These are phyloP conservation scores for Amauroascus verrucosus DNA, from an alignment of 2,329 filamentous ascomycete genomes.

Conservation along the genomic window DNA sequence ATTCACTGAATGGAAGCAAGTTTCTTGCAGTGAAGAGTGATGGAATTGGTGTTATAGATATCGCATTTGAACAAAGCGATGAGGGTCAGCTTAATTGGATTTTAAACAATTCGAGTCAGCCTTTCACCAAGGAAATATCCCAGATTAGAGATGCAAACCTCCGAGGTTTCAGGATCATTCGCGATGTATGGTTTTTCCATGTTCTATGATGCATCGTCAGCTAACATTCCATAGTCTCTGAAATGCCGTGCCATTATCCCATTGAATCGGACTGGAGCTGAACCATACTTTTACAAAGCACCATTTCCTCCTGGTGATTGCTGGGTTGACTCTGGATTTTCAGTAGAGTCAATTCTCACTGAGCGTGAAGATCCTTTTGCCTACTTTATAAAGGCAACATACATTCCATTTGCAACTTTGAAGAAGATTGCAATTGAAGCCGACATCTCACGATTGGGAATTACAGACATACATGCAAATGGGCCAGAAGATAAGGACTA, in stretches of 20 bases:
- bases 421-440: conserved; percentile 5
- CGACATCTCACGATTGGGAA: neutral
- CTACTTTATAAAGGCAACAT: conserved; percentile 13
- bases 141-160: conserved; percentile 1
- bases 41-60: neutral
- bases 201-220: neutral
- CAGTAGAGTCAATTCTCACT: conserved; percentile 7
- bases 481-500: neutral
- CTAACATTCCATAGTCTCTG: neutral
- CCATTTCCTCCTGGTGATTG: conserved; percentile 8
- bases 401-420: conserved; percentile 13
- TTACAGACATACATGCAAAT: neutral
- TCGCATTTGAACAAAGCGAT: neutral
- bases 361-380: neutral
- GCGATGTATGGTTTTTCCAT: conserved; percentile 3
- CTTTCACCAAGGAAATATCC: neutral
- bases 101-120: neutral
- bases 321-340: conserved; percentile 12
- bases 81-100: conserved; percentile 4
- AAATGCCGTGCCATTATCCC: conserved; percentile 10
- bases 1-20: conserved; percentile 6
- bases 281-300: conserved; percentile 9
- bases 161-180: neutral
- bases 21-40: conserved; percentile 9
- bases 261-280: conserved; percentile 3